Evolutionary conservation across 1,284 basidiomycete species (phyloP).

Genomic region (Sporisorium scitamineum): DNA sequence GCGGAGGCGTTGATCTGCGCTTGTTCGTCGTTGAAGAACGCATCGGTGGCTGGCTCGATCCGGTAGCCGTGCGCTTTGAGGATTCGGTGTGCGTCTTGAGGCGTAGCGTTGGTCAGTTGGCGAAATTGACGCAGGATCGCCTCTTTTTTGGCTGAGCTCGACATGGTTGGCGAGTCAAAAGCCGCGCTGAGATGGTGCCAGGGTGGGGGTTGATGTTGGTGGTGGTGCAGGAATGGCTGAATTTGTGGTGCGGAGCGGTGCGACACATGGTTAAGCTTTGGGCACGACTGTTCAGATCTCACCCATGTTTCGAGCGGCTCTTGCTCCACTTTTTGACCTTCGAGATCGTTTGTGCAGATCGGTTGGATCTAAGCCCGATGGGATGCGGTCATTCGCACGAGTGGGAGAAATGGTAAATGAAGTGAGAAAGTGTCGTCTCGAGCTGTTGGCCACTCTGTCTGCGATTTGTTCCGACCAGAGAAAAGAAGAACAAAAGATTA

Average conservation of each 20-base stretch:
- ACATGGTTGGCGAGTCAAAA: conserved; percentile 24
- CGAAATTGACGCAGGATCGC: conserved; percentile 50
- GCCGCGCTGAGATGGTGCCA: too few relatives aligned
- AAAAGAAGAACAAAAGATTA: conserved; percentile 12
- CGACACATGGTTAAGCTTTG: not conserved
- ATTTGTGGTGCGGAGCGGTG: not conserved
- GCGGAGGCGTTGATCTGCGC: conserved; percentile 50
- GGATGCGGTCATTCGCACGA: not conserved
- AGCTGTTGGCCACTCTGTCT: too few relatives aligned
- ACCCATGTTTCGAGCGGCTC: not conserved
- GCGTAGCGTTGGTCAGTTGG: conserved; percentile 53
- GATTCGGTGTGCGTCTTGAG: conserved; percentile 77
- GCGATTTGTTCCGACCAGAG: too few relatives aligned
- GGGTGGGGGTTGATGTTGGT: not conserved
- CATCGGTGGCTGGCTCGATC: conserved; percentile 81
- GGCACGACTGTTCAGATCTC: not conserved
- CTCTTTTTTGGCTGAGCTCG: conserved; percentile 53
- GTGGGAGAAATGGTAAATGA: conserved; percentile 18
- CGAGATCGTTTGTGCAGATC: not conserved
- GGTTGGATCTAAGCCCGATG: not conserved
- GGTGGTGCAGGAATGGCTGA: not conserved
- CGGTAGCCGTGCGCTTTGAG: conserved; percentile 78
- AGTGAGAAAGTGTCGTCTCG: too few relatives aligned
- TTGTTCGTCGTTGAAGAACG: conserved; percentile 74
- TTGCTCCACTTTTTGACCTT: conserved; percentile 21